Conservation (phyloP, 179 eudicot species). For the Patellifolia procumbens region DNA sequence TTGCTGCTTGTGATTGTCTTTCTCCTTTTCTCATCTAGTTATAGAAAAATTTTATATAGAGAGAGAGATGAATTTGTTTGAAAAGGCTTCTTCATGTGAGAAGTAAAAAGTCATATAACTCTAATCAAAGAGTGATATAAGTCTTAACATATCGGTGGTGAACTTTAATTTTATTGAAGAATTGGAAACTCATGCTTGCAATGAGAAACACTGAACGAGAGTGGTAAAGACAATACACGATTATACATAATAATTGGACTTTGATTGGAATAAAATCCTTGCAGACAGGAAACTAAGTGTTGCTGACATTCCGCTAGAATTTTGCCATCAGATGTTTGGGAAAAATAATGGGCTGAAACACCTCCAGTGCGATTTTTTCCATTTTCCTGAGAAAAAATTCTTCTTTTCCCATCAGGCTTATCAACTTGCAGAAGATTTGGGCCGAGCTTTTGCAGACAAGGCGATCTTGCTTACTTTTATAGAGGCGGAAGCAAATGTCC, state of each 20-base stretch:
- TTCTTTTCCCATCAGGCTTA: slow-evolving; percentile 51
- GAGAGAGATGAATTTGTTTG: too few relatives aligned
- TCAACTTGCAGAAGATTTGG: slow-evolving; percentile 92
- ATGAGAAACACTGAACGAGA: background rate
- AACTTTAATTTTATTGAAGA: too few relatives aligned
- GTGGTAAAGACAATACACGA: background rate
- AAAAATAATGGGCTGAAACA: too few relatives aligned
- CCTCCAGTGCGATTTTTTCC: background rate
- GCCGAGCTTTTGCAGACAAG: slow-evolving; percentile 90
- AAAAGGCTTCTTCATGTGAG: too few relatives aligned
- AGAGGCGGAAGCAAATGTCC: slow-evolving; percentile 65
- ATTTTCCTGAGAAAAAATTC: background rate
- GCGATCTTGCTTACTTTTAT: slow-evolving; percentile 63
- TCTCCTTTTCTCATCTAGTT: too few relatives aligned
- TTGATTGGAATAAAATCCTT: background rate
- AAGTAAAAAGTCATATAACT: too few relatives aligned
- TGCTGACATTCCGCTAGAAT: background rate
- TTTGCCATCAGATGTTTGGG: background rate
- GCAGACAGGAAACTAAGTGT: too few relatives aligned
- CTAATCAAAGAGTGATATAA: too few relatives aligned
- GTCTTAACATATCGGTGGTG: too few relatives aligned
- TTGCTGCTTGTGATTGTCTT: too few relatives aligned
- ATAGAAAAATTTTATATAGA: too few relatives aligned
- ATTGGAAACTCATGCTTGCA: background rate
- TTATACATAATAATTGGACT: background rate